Evolutionary conservation across 495 filamentous ascomycete species (phyloP).

Genomic region (Aspergillus steynii): DNA sequence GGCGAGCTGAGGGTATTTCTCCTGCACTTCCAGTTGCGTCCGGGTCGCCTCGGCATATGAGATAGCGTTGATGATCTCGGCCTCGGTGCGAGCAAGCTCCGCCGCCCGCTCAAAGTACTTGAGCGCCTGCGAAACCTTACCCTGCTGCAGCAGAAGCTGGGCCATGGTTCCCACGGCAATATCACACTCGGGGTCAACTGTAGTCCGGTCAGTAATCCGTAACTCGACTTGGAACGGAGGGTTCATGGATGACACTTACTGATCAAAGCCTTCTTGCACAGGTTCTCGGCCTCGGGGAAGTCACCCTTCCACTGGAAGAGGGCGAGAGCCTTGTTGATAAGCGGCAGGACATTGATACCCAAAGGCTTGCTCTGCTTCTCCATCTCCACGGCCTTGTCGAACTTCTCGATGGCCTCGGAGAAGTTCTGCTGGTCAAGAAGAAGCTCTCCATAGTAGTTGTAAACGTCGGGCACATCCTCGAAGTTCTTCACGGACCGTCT

Average conservation of each 20-base stretch:
- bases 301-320: conserved; percentile 98
- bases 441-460: conserved; percentile 99
- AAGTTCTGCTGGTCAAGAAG: conserved; percentile 95
- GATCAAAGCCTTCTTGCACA: conserved; percentile 96
- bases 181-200: conserved; percentile 97
- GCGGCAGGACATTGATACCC: conserved; percentile 93
- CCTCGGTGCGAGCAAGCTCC: conserved; percentile 91
- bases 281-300: conserved; percentile 88
- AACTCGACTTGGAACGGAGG: neutral
- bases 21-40: conserved; percentile 95
- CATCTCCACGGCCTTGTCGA: conserved; percentile 96
- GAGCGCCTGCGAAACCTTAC: conserved; percentile 91
- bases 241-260: conserved; percentile 61
- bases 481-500: conserved; percentile 98
- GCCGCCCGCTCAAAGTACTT: conserved; percentile 97
- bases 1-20: conserved; percentile 95
- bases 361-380: conserved; percentile 91
- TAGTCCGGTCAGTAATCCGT: conserved; percentile 18
- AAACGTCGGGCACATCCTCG: conserved; percentile 92
- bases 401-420: conserved; percentile 95
- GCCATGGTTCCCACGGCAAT: conserved; percentile 99
- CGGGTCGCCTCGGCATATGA: conserved; percentile 97
- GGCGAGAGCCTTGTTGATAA: conserved; percentile 98
- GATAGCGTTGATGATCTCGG: conserved; percentile 92
- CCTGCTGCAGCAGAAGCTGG: conserved; percentile 95